Evolutionary conservation across 768 basidiomycete species (phyloP), one percentile per base, ranked within the genome.

Genomic region (Boletus huronensis): DNA sequence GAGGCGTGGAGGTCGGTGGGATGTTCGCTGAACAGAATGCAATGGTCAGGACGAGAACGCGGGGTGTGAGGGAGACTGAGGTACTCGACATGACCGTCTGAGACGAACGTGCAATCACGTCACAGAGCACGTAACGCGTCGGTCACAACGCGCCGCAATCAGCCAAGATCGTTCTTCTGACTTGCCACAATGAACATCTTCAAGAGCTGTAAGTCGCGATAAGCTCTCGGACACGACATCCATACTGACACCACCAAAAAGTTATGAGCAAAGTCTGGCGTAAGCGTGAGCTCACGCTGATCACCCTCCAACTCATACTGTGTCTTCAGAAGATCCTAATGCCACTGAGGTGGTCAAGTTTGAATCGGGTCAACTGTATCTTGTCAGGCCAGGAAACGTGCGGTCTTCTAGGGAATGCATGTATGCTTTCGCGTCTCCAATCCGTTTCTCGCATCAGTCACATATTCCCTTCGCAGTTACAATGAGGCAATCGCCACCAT

Each of bases 351-450:
- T 98, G 38, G 91, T 94, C 47, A 95, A 96, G 75, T 91, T 98
- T 54, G 87, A 90, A 21, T 84, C 87, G 32, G 96, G 96, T 2
- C 88, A 93, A 70, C 82, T 99, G 25, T 94, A 87, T 73, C 85
- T 98, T 52, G 86, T 95, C 50, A 83, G 96, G 36, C 90, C 93
- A 38, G 93, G 91, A 50, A 90, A 89, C 63, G 86, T 97, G 63
- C 88, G 94, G 55, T 88, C 91, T 21, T 90, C 90, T 21, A 77
- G 95, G 62, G 96, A 98, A 79, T 98, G 96, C 92, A 97, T 98
- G 94, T 97, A 66, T 59, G 92, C 55, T 49, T 7, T 34, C 29
- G 47, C 26, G 11, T 53, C 38, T 29, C 16, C 38, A 1, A 29
- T 36, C 44, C n/a, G 7, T 31, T 25, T 43, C 57, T 44, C 34